Evolutionary conservation across 2,329 filamentous ascomycete genomes (phyloP), one percentile per base, ranked within the genome.

Genomic region (Xylogone sp.): DNA sequence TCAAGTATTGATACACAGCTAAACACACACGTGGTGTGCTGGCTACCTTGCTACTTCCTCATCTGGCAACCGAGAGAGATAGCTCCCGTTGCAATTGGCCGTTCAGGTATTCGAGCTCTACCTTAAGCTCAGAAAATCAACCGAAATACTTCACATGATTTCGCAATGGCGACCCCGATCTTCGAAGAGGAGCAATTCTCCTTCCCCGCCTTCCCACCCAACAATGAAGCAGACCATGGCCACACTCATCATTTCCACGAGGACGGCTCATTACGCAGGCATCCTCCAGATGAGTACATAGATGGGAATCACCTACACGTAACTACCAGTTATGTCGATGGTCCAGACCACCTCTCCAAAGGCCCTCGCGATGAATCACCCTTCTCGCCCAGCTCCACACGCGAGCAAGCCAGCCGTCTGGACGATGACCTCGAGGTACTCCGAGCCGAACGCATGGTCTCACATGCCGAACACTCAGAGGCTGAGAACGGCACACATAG

Each of bases 361-460:
- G 65, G 54, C 61, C 58, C 45, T 21, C 52, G 48, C 19, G 43
- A 45, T 12, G 16, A n/a, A 12, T 62, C 59, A 1, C 60, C 65
- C 3, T 53, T 62, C 42, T 84, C 83, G 1, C 76, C 79, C 1
- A 81, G 81, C 0, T 73, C 77, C 52, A 74, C 72, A 16, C 75
- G 83, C 39, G 84, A 87, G 65, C 74, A 84, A 60, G 76, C 79
- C 5, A 74, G 76, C 53, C 74, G 83, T 45, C 69, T 88, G 24
- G 79, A 86, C 50, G 86, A 89, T 66, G 84, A 88, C 53, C 68
- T 88, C 48, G 75, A 80, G 43, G 70, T 88, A 63, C 72, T 87
- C 44, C 79, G 84, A 57, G 80, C 83, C 2, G 86, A 89, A 68
- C 75, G 81, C 10, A 75, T 83, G 50, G 75, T 81, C 1, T 65